Evolutionary conservation across 1,139 yeast species (phyloP), one percentile per base, ranked within the genome.

Genomic region (Sugiyamaella castrensis): DNA sequence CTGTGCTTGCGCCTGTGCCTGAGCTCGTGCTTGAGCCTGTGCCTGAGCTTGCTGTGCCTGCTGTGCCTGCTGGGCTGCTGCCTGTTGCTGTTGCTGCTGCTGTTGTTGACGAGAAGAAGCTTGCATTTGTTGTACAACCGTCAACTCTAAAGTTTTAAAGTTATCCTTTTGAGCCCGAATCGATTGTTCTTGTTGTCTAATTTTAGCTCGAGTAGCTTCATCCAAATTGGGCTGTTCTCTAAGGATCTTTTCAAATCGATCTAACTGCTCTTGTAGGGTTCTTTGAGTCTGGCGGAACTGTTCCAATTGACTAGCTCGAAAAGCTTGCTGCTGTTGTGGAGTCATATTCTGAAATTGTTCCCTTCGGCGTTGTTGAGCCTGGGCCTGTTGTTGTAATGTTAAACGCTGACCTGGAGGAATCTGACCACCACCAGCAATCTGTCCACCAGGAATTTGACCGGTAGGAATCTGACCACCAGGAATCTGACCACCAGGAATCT

Each of bases 111-210:
- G 31, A 11, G 54, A 36, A 10, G 54, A 47, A 31, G 54, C 51
- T 46, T 67, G 71, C 32, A 66, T 67, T 47, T 67, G 61, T 45
- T 62, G 65, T 46, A 62, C 57, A 27, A 62, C 48, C 11, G 57
- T 55, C 31, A 60, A 49, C 24, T 61, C 65, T 45, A 56, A 48
- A 11, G 56, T 46, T 26, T 55, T 55, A 37, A 48, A 51, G 41
- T 59, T 62, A 42, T 62, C 65, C 11, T 60, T 51, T 26, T 56
- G 54, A 26, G 57, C 56, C n/a, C 65, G 53, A 10, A 59, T 37
- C 6, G 54, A 48, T 40, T 56, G 61, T 33, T 57, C 59, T 40
- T 59, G 61, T 24, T 55, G 59, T 9, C 58, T 51, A 10, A 61
- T 39, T 13, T 51, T 48, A 19, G 49, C 48, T 9, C 61, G 55